Conservation (phyloP, 331 rosid genomes). For the Acacia concinna region DNA sequence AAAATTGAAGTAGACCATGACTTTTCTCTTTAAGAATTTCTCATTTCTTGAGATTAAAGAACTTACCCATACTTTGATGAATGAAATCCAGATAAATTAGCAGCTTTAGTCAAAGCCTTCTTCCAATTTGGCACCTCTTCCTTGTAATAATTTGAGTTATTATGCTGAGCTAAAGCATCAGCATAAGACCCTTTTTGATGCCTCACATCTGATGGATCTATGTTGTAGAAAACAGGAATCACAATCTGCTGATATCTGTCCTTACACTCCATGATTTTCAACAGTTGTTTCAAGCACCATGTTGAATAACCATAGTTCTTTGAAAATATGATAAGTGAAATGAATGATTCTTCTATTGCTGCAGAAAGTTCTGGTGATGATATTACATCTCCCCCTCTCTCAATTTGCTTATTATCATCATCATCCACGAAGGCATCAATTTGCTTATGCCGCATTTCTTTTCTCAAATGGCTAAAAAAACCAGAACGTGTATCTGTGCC, state of each 20-base stretch:
- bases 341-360: slow-evolving; percentile 24
- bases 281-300: slow-evolving; percentile 8
- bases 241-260: slow-evolving; percentile 13
- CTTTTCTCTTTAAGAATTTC: not conserved
- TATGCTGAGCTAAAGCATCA: slow-evolving; percentile 10
- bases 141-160: not conserved
- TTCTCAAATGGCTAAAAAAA: slow-evolving; percentile 22
- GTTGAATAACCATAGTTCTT: not conserved
- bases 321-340: slow-evolving; percentile 25
- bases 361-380: not conserved
- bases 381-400: slow-evolving; percentile 17
- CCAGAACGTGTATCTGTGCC: slow-evolving; percentile 15
- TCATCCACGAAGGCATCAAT: slow-evolving; percentile 1
- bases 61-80: not conserved
- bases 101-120: not conserved
- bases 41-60: not conserved
- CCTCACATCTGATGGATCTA: slow-evolving; percentile 16
- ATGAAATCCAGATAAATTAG: slow-evolving; percentile 7
- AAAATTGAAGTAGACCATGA: not conserved
- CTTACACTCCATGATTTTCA: slow-evolving; percentile 3
- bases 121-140: slow-evolving; percentile 15
- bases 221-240: slow-evolving; percentile 28
- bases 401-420: slow-evolving; percentile 1
- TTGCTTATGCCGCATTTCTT: not conserved
- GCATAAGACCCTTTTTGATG: slow-evolving; percentile 12